These are phyloP conservation scores for Dendrostoma leiphaemia DNA, from an alignment of 2,329 filamentous ascomycete genomes.

Conservation along the genomic window DNA sequence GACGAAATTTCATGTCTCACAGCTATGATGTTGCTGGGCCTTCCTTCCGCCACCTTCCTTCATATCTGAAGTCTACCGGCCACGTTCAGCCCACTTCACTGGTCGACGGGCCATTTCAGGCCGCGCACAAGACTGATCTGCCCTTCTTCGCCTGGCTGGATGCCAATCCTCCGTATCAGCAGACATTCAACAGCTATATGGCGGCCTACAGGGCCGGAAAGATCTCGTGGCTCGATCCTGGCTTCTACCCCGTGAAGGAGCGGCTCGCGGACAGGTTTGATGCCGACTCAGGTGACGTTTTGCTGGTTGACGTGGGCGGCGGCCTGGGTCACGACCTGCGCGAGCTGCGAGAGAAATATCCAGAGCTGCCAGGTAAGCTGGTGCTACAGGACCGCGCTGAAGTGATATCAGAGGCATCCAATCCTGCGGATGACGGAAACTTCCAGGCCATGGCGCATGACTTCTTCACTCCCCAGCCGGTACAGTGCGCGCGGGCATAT, in stretches of 20 bases:
- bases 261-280: not conserved
- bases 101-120: not conserved
- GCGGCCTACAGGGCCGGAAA: not conserved
- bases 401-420: no score
- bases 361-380: slow-evolving; percentile 20
- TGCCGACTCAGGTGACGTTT: no score
- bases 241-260: not conserved
- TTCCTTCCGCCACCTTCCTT: not conserved
- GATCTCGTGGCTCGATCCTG: not conserved
- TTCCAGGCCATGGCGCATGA: no score
- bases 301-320: slow-evolving; percentile 21
- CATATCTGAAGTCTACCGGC: not conserved
- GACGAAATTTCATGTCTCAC: no score
- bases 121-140: not conserved
- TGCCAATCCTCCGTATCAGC: not conserved
- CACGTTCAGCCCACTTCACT: not conserved
- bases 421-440: no score
- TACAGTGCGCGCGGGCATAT: slow-evolving; percentile 31
- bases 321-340: slow-evolving; percentile 18
- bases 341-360: slow-evolving; percentile 7
- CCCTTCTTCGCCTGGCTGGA: not conserved
- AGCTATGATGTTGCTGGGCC: not conserved
- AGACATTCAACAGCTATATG: not conserved
- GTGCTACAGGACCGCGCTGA: slow-evolving; percentile 38
- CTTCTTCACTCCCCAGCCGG: no score